Conservation (phyloP, 73 alveolate genomes). For the Durusdinium trenchii region DNA sequence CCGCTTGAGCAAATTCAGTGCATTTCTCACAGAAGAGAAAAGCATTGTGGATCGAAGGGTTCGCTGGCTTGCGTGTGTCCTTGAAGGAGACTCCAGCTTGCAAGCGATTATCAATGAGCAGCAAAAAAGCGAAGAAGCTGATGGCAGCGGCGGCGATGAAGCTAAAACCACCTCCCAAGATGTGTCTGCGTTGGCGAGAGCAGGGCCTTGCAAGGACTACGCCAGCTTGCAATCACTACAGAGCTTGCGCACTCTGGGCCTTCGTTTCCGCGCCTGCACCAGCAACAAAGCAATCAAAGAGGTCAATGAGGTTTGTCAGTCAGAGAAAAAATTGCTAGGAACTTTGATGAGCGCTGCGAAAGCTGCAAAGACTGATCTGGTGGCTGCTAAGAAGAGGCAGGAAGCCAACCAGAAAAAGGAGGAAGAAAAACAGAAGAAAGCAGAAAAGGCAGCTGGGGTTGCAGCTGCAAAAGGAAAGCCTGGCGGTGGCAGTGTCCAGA, state of each 20-base stretch:
- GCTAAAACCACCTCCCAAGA: background rate
- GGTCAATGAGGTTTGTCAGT: background rate
- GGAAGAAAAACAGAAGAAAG: background rate
- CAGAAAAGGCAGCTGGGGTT: background rate
- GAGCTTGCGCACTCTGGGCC: background rate
- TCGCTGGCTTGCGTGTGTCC: background rate
- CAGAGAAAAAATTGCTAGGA: background rate
- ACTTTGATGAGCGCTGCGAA: background rate
- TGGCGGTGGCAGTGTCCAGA: background rate
- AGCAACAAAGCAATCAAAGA: background rate
- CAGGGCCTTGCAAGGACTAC: slow-evolving; percentile 9
- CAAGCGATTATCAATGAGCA: background rate
- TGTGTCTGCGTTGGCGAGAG: background rate
- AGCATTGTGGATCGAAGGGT: background rate
- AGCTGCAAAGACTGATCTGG: background rate
- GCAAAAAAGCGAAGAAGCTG: background rate
- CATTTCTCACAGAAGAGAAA: background rate
- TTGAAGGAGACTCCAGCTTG: background rate
- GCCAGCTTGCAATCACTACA: background rate
- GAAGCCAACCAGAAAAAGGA: background rate
- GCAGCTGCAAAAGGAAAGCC: background rate
- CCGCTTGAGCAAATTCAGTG: background rate
- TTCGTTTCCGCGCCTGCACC: background rate
- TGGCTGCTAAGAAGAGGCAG: background rate
- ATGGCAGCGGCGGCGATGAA: background rate